These are phyloP conservation scores for Globisporangium parvum DNA, from an alignment of 352 stramenopile genomes.

Conservation along the genomic window DNA sequence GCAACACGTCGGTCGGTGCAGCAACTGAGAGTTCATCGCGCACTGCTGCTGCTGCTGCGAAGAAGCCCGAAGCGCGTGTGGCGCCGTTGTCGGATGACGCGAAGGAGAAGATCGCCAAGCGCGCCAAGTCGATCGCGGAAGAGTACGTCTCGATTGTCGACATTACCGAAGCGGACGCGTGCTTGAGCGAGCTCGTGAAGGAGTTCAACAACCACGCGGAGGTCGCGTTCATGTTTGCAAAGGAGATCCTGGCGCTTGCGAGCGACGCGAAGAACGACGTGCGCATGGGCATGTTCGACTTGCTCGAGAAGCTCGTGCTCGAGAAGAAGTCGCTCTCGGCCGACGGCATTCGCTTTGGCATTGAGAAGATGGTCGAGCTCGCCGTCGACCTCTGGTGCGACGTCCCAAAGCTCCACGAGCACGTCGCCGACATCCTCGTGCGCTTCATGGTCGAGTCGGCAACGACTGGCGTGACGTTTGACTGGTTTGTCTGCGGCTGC, in stretches of 20 bases:
- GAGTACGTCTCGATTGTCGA: slow-evolving; percentile 77
- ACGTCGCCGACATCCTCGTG: slow-evolving; percentile 64
- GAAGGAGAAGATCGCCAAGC: slow-evolving; percentile 65
- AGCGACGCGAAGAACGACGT: slow-evolving; percentile 58
- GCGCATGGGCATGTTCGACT: slow-evolving; percentile 56
- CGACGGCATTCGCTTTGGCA: slow-evolving; percentile 46
- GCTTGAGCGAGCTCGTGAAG: slow-evolving; percentile 57
- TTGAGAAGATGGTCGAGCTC: slow-evolving; percentile 55
- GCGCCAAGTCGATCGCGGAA: slow-evolving; percentile 69
- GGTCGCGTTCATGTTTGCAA: slow-evolving; percentile 46
- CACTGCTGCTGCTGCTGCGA: slow-evolving; percentile 7
- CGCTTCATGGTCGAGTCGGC: slow-evolving; percentile 62
- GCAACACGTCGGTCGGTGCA: slow-evolving; percentile 12
- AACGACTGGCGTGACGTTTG: slow-evolving; percentile 50
- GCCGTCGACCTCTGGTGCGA: slow-evolving; percentile 74
- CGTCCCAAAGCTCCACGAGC: slow-evolving; percentile 75
- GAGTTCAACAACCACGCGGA: slow-evolving; percentile 58
- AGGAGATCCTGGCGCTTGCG: slow-evolving; percentile 48
- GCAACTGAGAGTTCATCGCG: slow-evolving; percentile 10
- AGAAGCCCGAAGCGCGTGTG: slow-evolving; percentile 26
- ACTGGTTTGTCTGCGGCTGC: slow-evolving; percentile 61
- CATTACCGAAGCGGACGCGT: slow-evolving; percentile 58
- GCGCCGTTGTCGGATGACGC: slow-evolving; percentile 50
- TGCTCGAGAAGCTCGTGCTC: slow-evolving; percentile 57
- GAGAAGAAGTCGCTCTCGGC: slow-evolving; percentile 55